Percentiles rank a stretch among this genome's conserved stretches.
phyloP scores from a whole-genome alignment of 345 rosid species.

The Citrus glauca region DNA sequence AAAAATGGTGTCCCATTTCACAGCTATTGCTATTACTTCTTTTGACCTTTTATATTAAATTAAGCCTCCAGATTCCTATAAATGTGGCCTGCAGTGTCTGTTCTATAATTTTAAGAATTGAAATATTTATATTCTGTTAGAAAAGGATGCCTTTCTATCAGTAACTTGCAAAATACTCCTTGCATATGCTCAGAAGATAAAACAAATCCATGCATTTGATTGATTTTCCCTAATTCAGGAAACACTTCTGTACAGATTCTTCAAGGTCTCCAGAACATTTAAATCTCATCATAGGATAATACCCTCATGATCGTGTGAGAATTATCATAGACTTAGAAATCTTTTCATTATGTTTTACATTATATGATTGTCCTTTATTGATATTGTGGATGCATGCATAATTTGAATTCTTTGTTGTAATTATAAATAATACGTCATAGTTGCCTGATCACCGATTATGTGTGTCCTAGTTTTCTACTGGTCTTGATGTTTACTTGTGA shows the following conservation, averaged over 20 bases:
- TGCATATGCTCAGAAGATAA: not conserved
- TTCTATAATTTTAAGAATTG: not conserved
- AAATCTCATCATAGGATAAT: not conserved
- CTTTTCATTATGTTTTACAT: not conserved
- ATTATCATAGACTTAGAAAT: not conserved
- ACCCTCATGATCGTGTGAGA: not conserved
- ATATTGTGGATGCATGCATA: not conserved
- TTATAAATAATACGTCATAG: not conserved
- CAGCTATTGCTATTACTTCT: no score
- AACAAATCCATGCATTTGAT: not conserved
- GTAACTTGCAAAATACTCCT: not conserved
- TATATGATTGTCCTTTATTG: not conserved
- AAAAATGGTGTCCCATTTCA: no score
- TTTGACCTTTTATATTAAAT: not conserved
- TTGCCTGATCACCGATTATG: not conserved
- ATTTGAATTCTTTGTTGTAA: not conserved
- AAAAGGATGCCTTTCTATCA: not conserved
- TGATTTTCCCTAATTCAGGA: not conserved
- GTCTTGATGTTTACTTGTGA: slow-evolving; percentile 7
- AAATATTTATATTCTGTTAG: not conserved
- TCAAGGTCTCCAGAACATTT: not conserved
- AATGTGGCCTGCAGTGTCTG: not conserved
- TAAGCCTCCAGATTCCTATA: not conserved
- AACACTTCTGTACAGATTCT: not conserved
- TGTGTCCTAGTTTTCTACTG: not conserved